phyloP scores from a whole-genome alignment of 2,329 filamentous ascomycete species.

The Apiospora hydei region DNA sequence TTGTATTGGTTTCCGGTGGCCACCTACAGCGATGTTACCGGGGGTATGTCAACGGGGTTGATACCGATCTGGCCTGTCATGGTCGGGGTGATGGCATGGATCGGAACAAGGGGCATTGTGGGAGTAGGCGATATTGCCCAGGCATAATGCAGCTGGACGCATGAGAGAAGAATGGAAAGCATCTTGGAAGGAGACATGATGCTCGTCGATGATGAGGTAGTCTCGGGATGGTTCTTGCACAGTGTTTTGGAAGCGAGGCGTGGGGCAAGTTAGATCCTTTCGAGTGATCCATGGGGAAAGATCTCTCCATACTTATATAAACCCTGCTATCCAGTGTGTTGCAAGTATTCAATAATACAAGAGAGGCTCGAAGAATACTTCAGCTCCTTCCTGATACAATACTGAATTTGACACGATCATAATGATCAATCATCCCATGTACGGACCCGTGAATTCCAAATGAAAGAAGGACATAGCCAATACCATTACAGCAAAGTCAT shows the following conservation, averaged over 20 bases:
- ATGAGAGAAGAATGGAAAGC: not conserved
- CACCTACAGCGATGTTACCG: not conserved
- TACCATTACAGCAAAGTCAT: too few relatives aligned
- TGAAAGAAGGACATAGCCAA: too few relatives aligned
- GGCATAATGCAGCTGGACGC: not conserved
- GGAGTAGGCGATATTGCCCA: not conserved
- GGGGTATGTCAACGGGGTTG: conserved; percentile 7
- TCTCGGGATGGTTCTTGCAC: not conserved
- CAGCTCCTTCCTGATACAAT: not conserved
- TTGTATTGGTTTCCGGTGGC: not conserved
- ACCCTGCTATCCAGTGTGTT: not conserved
- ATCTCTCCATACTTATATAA: not conserved
- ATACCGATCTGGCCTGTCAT: conserved; percentile 10
- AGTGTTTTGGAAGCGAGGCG: not conserved
- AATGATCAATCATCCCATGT: too few relatives aligned
- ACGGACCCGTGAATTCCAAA: too few relatives aligned
- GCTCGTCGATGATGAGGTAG: not conserved
- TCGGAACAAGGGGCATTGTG: not conserved
- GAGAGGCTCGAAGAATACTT: not conserved
- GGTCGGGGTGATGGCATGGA: not conserved
- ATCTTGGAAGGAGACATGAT: not conserved
- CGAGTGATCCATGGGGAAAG: not conserved
- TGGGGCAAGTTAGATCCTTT: not conserved
- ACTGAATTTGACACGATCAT: not conserved
- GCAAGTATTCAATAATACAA: too few relatives aligned